Evolutionary conservation across 1,284 basidiomycete genomes (phyloP).

Genomic region (Mycena sp.): DNA sequence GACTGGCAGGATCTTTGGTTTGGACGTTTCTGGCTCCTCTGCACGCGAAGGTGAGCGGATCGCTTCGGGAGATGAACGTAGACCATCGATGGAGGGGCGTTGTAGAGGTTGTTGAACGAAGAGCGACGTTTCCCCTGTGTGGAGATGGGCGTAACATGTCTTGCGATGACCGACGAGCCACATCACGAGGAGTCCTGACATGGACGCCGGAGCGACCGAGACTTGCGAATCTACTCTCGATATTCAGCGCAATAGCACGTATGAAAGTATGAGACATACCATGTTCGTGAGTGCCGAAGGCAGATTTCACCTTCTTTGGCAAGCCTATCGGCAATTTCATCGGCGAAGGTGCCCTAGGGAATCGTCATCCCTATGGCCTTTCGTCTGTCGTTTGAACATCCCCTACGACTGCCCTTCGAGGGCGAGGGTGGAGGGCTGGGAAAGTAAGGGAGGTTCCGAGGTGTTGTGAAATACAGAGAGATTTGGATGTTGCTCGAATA

Average conservation of each 20-base stretch:
- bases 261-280: slow-evolving; percentile 42
- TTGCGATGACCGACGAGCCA: slow-evolving; percentile 13
- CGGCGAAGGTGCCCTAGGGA: slow-evolving; percentile 47
- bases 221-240: slow-evolving; percentile 24
- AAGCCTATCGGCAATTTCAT: slow-evolving; percentile 41
- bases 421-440: slow-evolving; percentile 60
- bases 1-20: slow-evolving; percentile 14
- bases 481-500: slow-evolving; percentile 68
- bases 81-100: slow-evolving; percentile 22
- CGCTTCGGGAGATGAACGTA: slow-evolving; percentile 17
- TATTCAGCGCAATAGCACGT: neutral
- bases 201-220: slow-evolving; percentile 25
- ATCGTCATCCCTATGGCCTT: slow-evolving; percentile 48
- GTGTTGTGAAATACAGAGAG: slow-evolving; percentile 58
- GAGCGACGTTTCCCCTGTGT: slow-evolving; percentile 28
- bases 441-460: slow-evolving; percentile 40
- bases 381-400: slow-evolving; percentile 57
- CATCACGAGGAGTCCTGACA: slow-evolving; percentile 4
- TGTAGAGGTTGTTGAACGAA: slow-evolving; percentile 25
- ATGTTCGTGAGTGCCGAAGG: slow-evolving; percentile 53
- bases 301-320: slow-evolving; percentile 66
- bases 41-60: slow-evolving; percentile 22
- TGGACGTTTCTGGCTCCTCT: slow-evolving; percentile 11
- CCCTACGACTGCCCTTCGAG: slow-evolving; percentile 48
- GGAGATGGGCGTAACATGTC: slow-evolving; percentile 17